phyloP scores from a whole-genome alignment of 2,329 filamentous ascomycete genomes.

The Microthyrium microscopicum region DNA sequence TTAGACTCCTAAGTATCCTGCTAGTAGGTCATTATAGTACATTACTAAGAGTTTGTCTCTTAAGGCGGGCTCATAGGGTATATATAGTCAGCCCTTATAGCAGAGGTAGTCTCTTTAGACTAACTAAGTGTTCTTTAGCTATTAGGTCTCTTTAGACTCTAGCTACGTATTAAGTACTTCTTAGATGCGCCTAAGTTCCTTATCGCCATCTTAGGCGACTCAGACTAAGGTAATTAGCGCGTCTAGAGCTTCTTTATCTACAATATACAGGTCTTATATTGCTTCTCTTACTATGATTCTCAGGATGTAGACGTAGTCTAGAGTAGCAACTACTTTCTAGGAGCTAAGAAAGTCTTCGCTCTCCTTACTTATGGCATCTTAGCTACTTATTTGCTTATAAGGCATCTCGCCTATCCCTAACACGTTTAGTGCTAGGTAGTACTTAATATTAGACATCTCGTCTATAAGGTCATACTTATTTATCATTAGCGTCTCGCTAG shows the following conservation, averaged over 20 bases:
- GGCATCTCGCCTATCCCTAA: neutral
- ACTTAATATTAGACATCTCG: neutral
- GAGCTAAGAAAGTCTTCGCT: neutral
- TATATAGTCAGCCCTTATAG: neutral
- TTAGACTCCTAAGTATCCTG: slow-evolving; percentile 2
- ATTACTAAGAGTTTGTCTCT: neutral
- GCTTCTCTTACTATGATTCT: neutral
- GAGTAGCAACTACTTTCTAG: neutral
- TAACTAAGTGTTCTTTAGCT: neutral
- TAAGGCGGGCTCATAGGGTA: slow-evolving; percentile 1
- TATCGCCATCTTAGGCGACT: neutral
- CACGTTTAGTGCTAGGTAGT: neutral
- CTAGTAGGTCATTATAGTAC: slow-evolving; percentile 3
- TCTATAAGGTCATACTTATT: neutral
- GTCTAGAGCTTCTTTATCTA: neutral
- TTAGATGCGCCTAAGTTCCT: slow-evolving; percentile 3
- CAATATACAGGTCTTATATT: neutral
- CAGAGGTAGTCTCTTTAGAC: neutral
- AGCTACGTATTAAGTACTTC: no score
- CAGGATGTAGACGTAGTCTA: neutral
- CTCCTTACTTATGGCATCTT: neutral
- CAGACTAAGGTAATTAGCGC: no score
- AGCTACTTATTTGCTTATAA: neutral
- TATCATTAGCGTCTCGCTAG: slow-evolving; percentile 2
- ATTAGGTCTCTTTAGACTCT: neutral